Conservation (phyloP, 345 rosid genomes). For the Bruguiera parviflora region DNA sequence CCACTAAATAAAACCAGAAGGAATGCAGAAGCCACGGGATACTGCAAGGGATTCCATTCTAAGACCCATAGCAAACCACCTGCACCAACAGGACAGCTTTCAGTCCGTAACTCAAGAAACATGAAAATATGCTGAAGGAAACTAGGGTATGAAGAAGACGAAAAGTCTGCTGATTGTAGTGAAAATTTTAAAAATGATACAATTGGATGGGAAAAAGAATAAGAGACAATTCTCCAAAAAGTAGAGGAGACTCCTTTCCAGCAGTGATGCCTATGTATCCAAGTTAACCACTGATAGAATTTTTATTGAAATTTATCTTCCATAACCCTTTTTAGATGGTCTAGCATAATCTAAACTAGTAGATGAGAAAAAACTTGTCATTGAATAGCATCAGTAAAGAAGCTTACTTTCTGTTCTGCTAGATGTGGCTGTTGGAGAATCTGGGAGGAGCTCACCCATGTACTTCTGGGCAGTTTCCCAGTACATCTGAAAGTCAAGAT, state of each 20-base stretch:
- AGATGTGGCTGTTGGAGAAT: conserved; percentile 25
- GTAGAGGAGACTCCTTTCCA: neutral
- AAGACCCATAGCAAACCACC: conserved; percentile 28
- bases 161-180: no score
- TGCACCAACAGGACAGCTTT: conserved; percentile 4
- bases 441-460: conserved; percentile 26
- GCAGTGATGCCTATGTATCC: neutral
- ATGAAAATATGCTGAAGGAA: no score
- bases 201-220: no score
- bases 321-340: no score
- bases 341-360: neutral
- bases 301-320: no score
- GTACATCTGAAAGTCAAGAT: conserved; percentile 23
- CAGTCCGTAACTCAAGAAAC: neutral
- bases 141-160: no score
- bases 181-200: no score
- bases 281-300: no score
- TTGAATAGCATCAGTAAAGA: neutral
- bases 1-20: conserved; percentile 22
- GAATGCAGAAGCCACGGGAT: conserved; percentile 28
- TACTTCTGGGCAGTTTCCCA: conserved; percentile 19
- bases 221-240: no score
- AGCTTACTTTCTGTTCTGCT: conserved; percentile 23
- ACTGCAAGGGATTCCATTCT: conserved; percentile 16
- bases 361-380: neutral